Evolutionary conservation across 1,139 yeast genomes (phyloP).

Genomic region (Chernovozyma sophiae-reginae): DNA sequence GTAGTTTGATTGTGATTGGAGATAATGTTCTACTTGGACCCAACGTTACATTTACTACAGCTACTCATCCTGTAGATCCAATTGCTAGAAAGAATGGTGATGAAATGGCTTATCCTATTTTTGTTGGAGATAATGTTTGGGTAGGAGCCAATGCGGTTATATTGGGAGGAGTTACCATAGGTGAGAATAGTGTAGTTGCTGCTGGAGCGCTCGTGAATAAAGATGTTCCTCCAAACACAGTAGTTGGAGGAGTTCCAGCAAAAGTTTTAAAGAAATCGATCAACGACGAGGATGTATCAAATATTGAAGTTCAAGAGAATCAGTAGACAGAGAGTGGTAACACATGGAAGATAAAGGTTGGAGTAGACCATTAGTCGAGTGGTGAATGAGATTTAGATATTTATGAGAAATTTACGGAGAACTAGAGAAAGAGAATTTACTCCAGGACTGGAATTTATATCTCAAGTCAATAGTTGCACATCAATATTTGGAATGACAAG

Average conservation of each 20-base stretch:
- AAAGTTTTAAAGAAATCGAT: slow-evolving; percentile 34
- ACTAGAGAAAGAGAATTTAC: background rate
- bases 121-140: slow-evolving; percentile 65
- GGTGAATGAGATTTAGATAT: no score
- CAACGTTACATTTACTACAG: slow-evolving; percentile 55
- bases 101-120: slow-evolving; percentile 54
- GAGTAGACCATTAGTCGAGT: no score
- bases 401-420: background rate
- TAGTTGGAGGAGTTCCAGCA: slow-evolving; percentile 63
- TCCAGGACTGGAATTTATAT: no score
- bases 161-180: slow-evolving; percentile 65
- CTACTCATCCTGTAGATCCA: slow-evolving; percentile 61
- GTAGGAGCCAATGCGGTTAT: slow-evolving; percentile 52
- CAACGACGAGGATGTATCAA: background rate
- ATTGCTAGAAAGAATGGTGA: slow-evolving; percentile 37
- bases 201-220: slow-evolving; percentile 63
- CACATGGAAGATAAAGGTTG: no score
- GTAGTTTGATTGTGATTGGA: slow-evolving; percentile 59
- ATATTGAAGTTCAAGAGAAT: no score
- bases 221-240: slow-evolving; percentile 48
- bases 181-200: slow-evolving; percentile 59
- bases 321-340: no score
- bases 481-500: no score
- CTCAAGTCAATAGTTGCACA: no score
- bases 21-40: slow-evolving; percentile 61